Evolutionary conservation across 805 yeast species (phyloP).

Genomic region (Candida sithepensis): DNA sequence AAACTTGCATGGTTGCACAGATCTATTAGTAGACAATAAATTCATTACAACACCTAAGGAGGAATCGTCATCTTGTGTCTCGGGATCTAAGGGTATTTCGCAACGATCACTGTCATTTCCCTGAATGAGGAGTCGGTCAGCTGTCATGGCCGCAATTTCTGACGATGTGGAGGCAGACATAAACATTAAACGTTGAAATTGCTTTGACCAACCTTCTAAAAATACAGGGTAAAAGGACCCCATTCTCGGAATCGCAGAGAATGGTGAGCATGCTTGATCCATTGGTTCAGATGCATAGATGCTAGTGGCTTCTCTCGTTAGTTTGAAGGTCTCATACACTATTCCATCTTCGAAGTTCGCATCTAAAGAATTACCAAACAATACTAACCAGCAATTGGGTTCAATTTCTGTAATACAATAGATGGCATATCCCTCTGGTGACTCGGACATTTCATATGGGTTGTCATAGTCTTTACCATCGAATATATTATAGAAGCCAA

Average conservation of each 20-base stretch:
- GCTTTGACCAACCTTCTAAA: conserved; percentile 39
- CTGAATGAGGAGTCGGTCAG: conserved; percentile 38
- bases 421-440: conserved; percentile 5
- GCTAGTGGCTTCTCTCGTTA: conserved; percentile 8
- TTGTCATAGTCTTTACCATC: not conserved
- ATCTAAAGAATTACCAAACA: conserved; percentile 12
- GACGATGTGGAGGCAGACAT: conserved; percentile 62
- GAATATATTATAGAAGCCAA: not conserved
- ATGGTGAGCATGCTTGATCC: conserved; percentile 38
- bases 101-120: conserved; percentile 72
- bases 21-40: conserved; percentile 39
- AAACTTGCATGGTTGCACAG: conserved; percentile 53
- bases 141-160: conserved; percentile 51
- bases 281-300: conserved; percentile 21
- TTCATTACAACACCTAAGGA: conserved; percentile 72
- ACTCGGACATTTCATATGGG: conserved; percentile 2
- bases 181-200: conserved; percentile 35
- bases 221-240: conserved; percentile 42
- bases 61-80: conserved; percentile 61
- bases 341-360: conserved; percentile 10
- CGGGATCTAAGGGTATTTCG: conserved; percentile 65
- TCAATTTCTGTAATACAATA: conserved; percentile 8
- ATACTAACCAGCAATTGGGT: conserved; percentile 8
- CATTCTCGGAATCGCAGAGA: conserved; percentile 44
- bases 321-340: conserved; percentile 9